Base-by-base conservation (phyloP, 768 basidiomycete genomes). In the Xanthoconium purpureum region DNA sequence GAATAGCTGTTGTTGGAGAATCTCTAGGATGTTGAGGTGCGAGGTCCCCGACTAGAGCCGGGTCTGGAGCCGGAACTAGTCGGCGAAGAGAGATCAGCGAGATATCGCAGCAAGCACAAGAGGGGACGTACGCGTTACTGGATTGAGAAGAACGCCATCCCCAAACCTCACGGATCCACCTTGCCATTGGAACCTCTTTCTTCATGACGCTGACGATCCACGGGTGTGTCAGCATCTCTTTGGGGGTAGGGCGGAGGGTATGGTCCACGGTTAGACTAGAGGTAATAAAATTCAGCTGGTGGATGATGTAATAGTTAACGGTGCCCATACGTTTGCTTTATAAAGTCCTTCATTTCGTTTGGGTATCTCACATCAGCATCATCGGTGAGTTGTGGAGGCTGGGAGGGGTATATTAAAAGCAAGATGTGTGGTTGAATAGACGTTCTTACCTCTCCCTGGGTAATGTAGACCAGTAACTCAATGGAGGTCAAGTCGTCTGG, bases 391-490 rank as follows among this genome's bases (percentile, higher is more conserved):
- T 84, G 78, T n/a, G 91, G 91, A 50, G 89, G 89, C 90, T 93
- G 67, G 50, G 50, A 54, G 50, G 14, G 43, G 33, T 5, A 30
- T 39, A 49, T 47, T 52, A 60, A 49, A 58, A 62, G 52, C 40
- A 54, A 59, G 58, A 38, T 44, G 33, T 59, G 50, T 33, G 28
- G 30, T 4, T 18, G 35, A 36, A 49, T 29, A 48, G 43, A 48
- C 13, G 8, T 49, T 74, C 80, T 55, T 59, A 87, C 88, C 75
- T 90, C 88, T 67, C 87, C 84, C 47, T 82, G 78, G 7, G 91
- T 89, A 65, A 97, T 94, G 67, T 93, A 85, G 73, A 92, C 88
- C 76, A 98, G 84, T 51, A 98, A 78, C 68, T 98, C 96, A 70
- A 98, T 96, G n/a, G 92, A 86, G 6, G 91, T 86, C 30, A 97